Evolutionary conservation across 257 asterid species (phyloP), one percentile per base, ranked within the genome.

Genomic region (Nicotiana benthamiana): DNA sequence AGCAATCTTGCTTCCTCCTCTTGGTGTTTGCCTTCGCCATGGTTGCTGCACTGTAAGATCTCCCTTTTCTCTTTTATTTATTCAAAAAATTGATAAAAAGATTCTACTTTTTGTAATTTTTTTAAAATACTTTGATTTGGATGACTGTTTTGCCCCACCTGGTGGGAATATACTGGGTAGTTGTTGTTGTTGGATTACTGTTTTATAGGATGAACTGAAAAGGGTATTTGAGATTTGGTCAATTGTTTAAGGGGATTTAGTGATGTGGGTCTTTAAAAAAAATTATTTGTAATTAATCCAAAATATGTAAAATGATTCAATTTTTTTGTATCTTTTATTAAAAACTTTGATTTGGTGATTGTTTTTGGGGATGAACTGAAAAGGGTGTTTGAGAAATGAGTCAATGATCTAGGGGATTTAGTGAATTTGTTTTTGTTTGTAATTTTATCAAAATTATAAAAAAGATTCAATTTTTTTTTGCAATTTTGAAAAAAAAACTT

Each of bases 1-100:
- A 59, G 93, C 98, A 22, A 87, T 93, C 80, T 59, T 93, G 10
- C 80, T 93, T 66, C 98, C 98, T 75, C 98, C 98, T 32, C 88
- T 93, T 75, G 98, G 97, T 56, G 95, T 93, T 79, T 93, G 97
- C 84, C 86, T 93, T 86, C 88, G 97, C 74, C 89, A 88, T 70
- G 97, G 98, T 81, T 93, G 97, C 92, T 93, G 97, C 94, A 65
- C 92, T 52, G 97, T 91, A 82, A 83, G 90, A 74, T 43, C 77
- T 12, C 22, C 36, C 1, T 2, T 36, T n/a, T 40, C 8, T 12
- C 20, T 15, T 46, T 6, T 72, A 72, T 24, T 22, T 46, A 48
- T 72, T 13, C 20, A 15, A 13, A 70, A 22, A 22, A 20, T 17
- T 54, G 43, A 0, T n/a, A 32, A 66, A 66, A 32, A 66, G 52